A percentile compares a stretch with the other conserved stretches of the same genome.
Conservation (phyloP, 2,329 filamentous ascomycete species). For the Dothistroma septosporum region DNA sequence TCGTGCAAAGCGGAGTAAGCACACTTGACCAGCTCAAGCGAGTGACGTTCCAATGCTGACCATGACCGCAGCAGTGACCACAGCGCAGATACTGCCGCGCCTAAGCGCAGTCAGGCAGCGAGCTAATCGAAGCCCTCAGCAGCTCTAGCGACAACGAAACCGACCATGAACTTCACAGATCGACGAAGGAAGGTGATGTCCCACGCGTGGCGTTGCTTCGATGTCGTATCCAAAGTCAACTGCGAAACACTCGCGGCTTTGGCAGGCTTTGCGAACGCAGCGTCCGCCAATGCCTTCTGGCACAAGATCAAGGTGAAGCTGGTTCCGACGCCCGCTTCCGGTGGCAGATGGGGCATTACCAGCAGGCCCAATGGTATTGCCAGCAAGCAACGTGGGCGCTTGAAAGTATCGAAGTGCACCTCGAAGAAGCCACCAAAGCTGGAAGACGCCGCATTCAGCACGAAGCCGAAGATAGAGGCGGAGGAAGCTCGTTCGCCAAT, state of each 20-base stretch:
- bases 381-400: neutral
- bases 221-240: conserved; percentile 13
- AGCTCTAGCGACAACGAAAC: neutral
- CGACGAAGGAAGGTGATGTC: conserved; percentile 9
- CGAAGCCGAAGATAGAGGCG: neutral
- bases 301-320: conserved; percentile 8
- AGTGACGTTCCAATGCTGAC: too few species aligned
- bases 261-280: conserved; percentile 5
- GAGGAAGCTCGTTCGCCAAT: neutral
- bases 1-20: neutral
- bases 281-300: conserved; percentile 9
- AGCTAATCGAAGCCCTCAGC: neutral
- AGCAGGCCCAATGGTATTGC: neutral
- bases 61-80: neutral
- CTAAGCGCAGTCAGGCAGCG: neutral
- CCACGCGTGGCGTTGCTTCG: conserved; percentile 12
- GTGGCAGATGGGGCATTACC: neutral
- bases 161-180: conserved; percentile 1
- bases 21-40: too few species aligned
- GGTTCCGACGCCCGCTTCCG: neutral
- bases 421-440: neutral
- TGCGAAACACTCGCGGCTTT: conserved; percentile 9
- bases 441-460: neutral
- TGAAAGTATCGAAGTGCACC: neutral
- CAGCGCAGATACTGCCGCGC: neutral